Conservation (phyloP, 2,329 filamentous ascomycete species). For the Ophiocordyceps unilateralis region DNA sequence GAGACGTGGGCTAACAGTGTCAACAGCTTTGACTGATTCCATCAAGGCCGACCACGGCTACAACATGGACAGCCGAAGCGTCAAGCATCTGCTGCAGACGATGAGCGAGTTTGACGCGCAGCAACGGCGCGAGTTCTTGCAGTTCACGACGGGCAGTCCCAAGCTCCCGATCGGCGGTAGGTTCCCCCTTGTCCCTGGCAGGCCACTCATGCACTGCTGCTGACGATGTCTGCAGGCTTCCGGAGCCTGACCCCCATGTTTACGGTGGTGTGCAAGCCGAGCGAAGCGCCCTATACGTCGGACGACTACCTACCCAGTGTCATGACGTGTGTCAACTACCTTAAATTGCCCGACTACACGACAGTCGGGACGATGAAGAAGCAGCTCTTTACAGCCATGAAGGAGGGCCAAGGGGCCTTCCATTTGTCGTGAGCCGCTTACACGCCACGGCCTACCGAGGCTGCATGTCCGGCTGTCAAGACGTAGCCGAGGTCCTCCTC, state of each 20-base stretch:
- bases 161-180: conserved; percentile 95
- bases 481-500: too few relatives aligned
- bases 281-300: conserved; percentile 78
- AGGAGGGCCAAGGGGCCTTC: conserved; percentile 94
- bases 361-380: conserved; percentile 57
- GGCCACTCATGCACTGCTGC: conserved; percentile 4
- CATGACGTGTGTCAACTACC: conserved; percentile 99
- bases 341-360: conserved; percentile 93
- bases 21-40: conserved; percentile 76
- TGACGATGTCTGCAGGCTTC: conserved; percentile 50
- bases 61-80: conserved; percentile 95
- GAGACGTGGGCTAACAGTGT: conserved; percentile 3
- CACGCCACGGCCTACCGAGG: too few relatives aligned
- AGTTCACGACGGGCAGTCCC: conserved; percentile 94
- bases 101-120: conserved; percentile 72
- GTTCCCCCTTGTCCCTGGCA: conserved; percentile 12
- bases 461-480: too few relatives aligned
- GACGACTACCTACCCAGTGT: conserved; percentile 98
- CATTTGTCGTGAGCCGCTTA: conserved; percentile 52
- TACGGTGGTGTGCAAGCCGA: conserved; percentile 97
- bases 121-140: conserved; percentile 81
- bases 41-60: conserved; percentile 98
- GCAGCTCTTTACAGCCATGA: conserved; percentile 71
- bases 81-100: conserved; percentile 78
- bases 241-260: conserved; percentile 96